Conservation (phyloP, 2,329 filamentous ascomycete genomes). For the Ascochyta clinopodiicola region DNA sequence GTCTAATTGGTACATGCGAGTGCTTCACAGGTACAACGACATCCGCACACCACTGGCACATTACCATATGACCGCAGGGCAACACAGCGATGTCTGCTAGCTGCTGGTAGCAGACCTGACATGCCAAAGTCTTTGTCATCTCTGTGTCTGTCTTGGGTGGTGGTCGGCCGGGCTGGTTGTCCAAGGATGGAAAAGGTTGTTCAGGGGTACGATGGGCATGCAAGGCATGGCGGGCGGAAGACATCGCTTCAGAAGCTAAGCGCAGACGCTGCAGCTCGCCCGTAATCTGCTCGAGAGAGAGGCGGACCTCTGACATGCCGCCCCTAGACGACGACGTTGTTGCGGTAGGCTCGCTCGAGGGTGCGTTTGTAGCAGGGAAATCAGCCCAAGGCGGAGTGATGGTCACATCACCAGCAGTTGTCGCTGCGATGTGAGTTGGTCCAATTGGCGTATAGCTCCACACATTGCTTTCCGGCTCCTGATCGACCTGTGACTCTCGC, state of each 20-base stretch:
- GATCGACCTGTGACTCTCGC: constrained; percentile 31
- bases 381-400: constrained; percentile 16
- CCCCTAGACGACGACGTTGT: constrained; percentile 8
- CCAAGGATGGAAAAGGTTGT: constrained; percentile 47
- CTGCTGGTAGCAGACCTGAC: constrained; percentile 61
- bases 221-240: constrained; percentile 22
- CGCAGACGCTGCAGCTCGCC: constrained; percentile 28
- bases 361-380: not conserved
- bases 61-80: constrained; percentile 62
- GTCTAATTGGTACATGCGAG: constrained; percentile 49
- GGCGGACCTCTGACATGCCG: constrained; percentile 20
- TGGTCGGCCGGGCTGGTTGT: constrained; percentile 56
- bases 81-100: constrained; percentile 59
- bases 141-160: constrained; percentile 56
- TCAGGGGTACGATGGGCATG: constrained; percentile 20
- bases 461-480: constrained; percentile 27
- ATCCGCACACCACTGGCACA: constrained; percentile 63
- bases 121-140: constrained; percentile 59
- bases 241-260: constrained; percentile 23
- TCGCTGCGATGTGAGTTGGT: not conserved
- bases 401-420: not conserved
- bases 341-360: not conserved
- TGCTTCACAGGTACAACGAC: constrained; percentile 55
- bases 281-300: constrained; percentile 26
- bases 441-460: constrained; percentile 28